Evolutionary conservation across 2,329 filamentous ascomycete genomes (phyloP), one percentile per base, ranked within the genome.

Genomic region (Colletotrichum gloeosporioides): DNA sequence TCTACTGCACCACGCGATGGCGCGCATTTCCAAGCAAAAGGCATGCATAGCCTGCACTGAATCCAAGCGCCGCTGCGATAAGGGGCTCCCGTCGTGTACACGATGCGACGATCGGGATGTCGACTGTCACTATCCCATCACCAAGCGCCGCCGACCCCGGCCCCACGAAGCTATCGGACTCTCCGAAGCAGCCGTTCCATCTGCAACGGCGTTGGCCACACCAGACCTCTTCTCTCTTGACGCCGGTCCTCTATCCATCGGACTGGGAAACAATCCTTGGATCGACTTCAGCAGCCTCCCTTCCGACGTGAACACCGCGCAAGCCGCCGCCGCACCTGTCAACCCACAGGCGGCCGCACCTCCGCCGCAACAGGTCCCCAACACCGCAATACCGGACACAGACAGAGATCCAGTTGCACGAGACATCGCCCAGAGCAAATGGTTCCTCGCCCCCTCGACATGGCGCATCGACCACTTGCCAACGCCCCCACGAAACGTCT

Each of bases 61-160:
- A 39, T 80, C 83, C 10, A 86, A 86, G 76, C 80, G 84, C n/a
- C 82, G 83, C 70, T 86, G 84, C 77, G 82, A 83, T 61, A 85
- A 84, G 75, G 70, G 78, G 12, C 62, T 80, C 0, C 83, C 83
- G 2, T 71, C 78, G 6, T 85, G 84, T 36, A 79, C 78, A 59
- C 80, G 84, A 22, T 85, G 84, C 59, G 34, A 76, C 10, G 74
- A 80, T 25, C 79, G 77, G 53, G 77, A 79, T 13, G 29, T 82
- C 3, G 25, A 63, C 22, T 81, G 80, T 75, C 49, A 72, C 8
- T 82, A 81, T 36, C 79, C 78, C 4, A 59, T 36, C 13, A 15
- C 55, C 7, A 74, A 76, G 63, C 39, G 55, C 25, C 55, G 71
- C n/a, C 74, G 65, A 2, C 71, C 44, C 18, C 66, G 6, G 22